These are phyloP conservation scores for Russula emetica DNA, from an alignment of 768 basidiomycete species.

Conservation along the genomic window DNA sequence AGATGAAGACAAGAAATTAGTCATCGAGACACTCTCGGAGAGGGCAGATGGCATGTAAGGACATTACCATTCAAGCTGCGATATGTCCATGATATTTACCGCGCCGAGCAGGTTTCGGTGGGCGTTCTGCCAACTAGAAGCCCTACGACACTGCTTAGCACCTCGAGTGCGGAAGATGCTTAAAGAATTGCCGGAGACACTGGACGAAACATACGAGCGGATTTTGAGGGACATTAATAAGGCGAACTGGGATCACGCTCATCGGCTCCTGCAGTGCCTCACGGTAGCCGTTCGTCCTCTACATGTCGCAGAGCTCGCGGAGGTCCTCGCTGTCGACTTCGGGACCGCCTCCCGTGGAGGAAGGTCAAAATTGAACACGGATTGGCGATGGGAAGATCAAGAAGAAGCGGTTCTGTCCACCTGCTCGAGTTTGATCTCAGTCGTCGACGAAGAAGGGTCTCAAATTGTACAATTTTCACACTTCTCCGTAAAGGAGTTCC, in stretches of 20 bases:
- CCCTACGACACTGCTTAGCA: not conserved
- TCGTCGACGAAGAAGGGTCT: not conserved
- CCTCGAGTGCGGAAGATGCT: not conserved
- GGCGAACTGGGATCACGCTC: not conserved
- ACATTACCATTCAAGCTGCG: too few relatives aligned
- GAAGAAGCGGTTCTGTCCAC: not conserved
- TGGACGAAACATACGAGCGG: constrained; percentile 7
- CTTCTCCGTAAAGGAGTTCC: constrained; percentile 11
- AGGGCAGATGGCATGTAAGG: constrained; percentile 2
- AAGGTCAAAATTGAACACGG: not conserved
- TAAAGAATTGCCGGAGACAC: not conserved
- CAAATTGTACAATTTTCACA: constrained; percentile 1
- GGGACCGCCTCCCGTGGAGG: not conserved
- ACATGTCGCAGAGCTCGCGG: not conserved
- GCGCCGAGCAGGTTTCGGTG: not conserved
- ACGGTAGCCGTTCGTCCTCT: not conserved
- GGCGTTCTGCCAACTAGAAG: constrained; percentile 2
- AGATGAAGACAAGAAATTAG: not conserved
- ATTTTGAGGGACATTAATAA: not conserved
- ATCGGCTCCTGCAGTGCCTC: constrained; percentile 1
- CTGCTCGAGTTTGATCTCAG: not conserved
- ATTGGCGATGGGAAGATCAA: constrained; percentile 8
- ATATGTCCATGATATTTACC: not conserved
- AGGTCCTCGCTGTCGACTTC: constrained; percentile 1
- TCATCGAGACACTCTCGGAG: not conserved